Evolutionary conservation across 495 filamentous ascomycete species (phyloP).

Genomic region (Tetracladium setigerum): DNA sequence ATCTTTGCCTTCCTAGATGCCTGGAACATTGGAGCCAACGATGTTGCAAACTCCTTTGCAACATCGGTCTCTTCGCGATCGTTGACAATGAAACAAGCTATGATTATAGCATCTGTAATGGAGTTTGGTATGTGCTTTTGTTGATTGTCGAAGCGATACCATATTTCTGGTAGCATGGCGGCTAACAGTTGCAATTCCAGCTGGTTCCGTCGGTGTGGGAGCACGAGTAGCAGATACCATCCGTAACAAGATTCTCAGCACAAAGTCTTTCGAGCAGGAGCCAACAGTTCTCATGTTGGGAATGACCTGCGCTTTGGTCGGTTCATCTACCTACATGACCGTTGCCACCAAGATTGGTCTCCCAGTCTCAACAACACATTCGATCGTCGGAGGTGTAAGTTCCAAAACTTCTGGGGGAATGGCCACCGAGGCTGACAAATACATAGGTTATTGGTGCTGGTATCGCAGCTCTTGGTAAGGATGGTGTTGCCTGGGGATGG

Average conservation of each 20-base stretch:
- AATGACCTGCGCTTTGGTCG: slow-evolving; percentile 53
- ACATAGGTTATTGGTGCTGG: slow-evolving; percentile 48
- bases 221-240: slow-evolving; percentile 59
- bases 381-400: slow-evolving; percentile 45
- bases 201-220: slow-evolving; percentile 54
- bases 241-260: slow-evolving; percentile 54
- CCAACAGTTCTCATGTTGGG: slow-evolving; percentile 52
- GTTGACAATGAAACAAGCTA: slow-evolving; percentile 58
- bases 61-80: slow-evolving; percentile 64
- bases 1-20: slow-evolving; percentile 70
- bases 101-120: slow-evolving; percentile 58
- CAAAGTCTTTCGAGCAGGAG: slow-evolving; percentile 40
- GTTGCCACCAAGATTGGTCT: slow-evolving; percentile 47
- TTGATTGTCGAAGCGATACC: too few species aligned
- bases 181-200: not conserved
- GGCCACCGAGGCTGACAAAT: too few species aligned
- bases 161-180: not conserved
- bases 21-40: slow-evolving; percentile 62
- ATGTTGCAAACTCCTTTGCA: slow-evolving; percentile 74
- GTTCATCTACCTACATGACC: slow-evolving; percentile 52
- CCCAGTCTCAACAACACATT: slow-evolving; percentile 60
- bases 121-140: slow-evolving; percentile 38
- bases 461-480: slow-evolving; percentile 44
- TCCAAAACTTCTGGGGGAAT: too few species aligned
- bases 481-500: slow-evolving; percentile 45